A percentile compares a stretch with the other conserved stretches of the same genome.
Conservation (phyloP, 2,329 filamentous ascomycete genomes). For the Penicillium digitatum region DNA sequence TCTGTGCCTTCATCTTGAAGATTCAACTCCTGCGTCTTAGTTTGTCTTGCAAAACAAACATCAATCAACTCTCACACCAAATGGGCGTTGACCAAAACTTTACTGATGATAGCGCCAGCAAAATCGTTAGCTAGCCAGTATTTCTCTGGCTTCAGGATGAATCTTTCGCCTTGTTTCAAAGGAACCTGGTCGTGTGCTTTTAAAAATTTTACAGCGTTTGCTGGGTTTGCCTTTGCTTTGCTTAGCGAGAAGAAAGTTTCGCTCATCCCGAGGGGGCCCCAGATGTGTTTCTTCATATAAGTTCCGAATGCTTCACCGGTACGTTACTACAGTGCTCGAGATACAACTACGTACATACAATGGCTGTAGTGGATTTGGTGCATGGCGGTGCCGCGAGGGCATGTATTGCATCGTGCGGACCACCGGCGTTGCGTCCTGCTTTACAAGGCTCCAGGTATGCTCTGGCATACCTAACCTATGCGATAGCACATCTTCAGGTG, state of each 20-base stretch:
- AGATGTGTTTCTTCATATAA: constrained; percentile 19
- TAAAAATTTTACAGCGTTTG: constrained; percentile 5
- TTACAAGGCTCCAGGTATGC: constrained; percentile 7
- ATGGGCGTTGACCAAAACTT: constrained; percentile 24
- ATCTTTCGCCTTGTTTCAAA: neutral
- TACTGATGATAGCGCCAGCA: constrained; percentile 23
- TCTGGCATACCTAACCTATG: constrained; percentile 31
- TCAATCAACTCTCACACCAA: constrained; percentile 22
- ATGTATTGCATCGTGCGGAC: constrained; percentile 21
- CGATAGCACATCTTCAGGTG: constrained; percentile 34
- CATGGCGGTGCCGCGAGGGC: constrained; percentile 17
- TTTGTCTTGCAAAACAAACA: constrained; percentile 2
- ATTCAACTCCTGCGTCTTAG: neutral
- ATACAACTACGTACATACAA: constrained; percentile 23
- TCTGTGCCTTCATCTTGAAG: neutral
- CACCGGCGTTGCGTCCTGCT: neutral
- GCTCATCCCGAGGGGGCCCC: constrained; percentile 22
- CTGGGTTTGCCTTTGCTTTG: constrained; percentile 11
- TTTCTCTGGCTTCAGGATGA: constrained; percentile 9
- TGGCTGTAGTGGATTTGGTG: constrained; percentile 23
- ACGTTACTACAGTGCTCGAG: constrained; percentile 15
- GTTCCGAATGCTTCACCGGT: constrained; percentile 11
- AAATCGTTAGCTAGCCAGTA: constrained; percentile 18
- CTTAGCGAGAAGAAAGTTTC: constrained; percentile 21
- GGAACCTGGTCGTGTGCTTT: constrained; percentile 20